Percentiles rank a stretch among this genome's conserved stretches.
Conservation (phyloP, 352 stramenopile species). For the Phytophthora foliorum region DNA sequence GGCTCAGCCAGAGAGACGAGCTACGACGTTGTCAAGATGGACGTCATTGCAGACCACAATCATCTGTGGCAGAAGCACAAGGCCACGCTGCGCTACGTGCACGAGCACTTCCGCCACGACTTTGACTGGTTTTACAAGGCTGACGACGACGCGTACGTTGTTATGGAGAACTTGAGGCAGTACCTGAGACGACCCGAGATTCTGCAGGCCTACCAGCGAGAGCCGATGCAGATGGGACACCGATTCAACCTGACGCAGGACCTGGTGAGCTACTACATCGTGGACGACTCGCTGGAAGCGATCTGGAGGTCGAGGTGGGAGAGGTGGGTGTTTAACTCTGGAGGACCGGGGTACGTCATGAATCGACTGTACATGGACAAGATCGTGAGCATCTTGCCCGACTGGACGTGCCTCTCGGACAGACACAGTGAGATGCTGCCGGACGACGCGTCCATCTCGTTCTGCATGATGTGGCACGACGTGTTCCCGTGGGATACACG, state of each 20-base stretch:
- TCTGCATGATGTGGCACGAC: conserved; percentile 88
- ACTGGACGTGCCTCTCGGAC: conserved; percentile 74
- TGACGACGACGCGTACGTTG: conserved; percentile 87
- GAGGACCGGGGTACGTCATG: conserved; percentile 81
- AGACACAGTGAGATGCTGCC: conserved; percentile 76
- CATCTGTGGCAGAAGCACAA: conserved; percentile 90
- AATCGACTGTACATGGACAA: conserved; percentile 82
- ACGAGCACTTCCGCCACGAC: conserved; percentile 76
- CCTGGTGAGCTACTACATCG: conserved; percentile 83
- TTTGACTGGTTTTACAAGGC: conserved; percentile 92
- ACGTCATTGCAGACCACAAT: conserved; percentile 81
- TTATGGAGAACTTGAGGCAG: conserved; percentile 79
- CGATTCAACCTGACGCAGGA: conserved; percentile 80
- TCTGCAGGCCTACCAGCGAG: conserved; percentile 52
- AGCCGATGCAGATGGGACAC: conserved; percentile 86
- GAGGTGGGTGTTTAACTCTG: conserved; percentile 86
- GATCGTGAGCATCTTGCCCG: conserved; percentile 63
- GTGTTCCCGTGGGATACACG: conserved; percentile 81
- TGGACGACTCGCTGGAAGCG: conserved; percentile 65
- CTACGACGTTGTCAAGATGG: conserved; percentile 74
- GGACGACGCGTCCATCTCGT: conserved; percentile 84
- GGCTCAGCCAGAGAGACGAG: conserved; percentile 24
- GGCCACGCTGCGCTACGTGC: conserved; percentile 73
- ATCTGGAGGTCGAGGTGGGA: conserved; percentile 68
- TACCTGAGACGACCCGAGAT: conserved; percentile 77